Evolutionary conservation across 768 basidiomycete species (phyloP).

Genomic region (Lactarius trivialis): DNA sequence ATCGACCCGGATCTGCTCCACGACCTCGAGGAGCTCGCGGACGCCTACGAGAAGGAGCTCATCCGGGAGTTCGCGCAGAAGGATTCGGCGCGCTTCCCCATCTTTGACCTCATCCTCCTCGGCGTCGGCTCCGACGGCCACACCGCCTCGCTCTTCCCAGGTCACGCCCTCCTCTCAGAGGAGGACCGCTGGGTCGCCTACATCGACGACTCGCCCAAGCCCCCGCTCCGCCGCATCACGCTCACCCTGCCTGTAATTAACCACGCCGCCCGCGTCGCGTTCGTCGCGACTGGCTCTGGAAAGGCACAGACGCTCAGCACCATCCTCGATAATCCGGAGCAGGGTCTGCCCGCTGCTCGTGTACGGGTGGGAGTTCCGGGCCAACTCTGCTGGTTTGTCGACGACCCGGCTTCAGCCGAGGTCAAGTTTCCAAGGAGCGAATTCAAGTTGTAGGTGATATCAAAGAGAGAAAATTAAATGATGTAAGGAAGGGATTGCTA

Average conservation of each 20-base stretch:
- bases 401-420: slow-evolving; percentile 70
- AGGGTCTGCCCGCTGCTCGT: slow-evolving; percentile 72
- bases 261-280: slow-evolving; percentile 80
- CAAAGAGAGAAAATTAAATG: slow-evolving; percentile 7
- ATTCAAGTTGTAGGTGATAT: slow-evolving; percentile 45
- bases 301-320: slow-evolving; percentile 70
- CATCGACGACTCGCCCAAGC: slow-evolving; percentile 91
- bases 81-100: slow-evolving; percentile 91
- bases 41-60: slow-evolving; percentile 76
- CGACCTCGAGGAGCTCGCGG: slow-evolving; percentile 74
- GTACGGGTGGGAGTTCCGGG: slow-evolving; percentile 77
- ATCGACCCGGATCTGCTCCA: slow-evolving; percentile 63
- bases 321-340: slow-evolving; percentile 77
- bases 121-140: slow-evolving; percentile 99
- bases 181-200: slow-evolving; percentile 92
- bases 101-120: slow-evolving; percentile 95
- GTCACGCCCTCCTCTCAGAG: slow-evolving; percentile 78
- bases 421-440: slow-evolving; percentile 49
- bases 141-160: slow-evolving; percentile 95
- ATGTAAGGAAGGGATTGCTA: not conserved
- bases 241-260: slow-evolving; percentile 89
- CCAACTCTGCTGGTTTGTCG: slow-evolving; percentile 91
- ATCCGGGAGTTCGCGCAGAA: slow-evolving; percentile 88
- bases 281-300: slow-evolving; percentile 77
- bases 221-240: slow-evolving; percentile 83